Conservation (phyloP, 1,284 basidiomycete genomes). For the Mycosarcoma mackinlayi region DNA sequence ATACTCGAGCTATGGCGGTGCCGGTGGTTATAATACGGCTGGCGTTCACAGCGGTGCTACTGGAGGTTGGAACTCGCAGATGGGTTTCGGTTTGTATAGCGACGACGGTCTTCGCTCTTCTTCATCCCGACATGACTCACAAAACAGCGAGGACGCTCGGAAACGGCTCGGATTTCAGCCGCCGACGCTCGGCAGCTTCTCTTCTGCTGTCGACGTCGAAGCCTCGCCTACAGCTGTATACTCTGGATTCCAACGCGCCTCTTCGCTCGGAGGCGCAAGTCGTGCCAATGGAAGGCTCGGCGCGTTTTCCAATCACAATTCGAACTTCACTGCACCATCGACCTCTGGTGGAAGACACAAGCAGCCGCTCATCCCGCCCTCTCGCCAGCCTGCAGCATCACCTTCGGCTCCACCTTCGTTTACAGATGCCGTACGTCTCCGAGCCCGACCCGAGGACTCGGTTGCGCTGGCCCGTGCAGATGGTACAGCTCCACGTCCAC, state of each 20-base stretch:
- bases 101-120: conserved; percentile 14
- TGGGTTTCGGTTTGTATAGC: conserved; percentile 34
- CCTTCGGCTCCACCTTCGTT: conserved; percentile 29
- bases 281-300: conserved; percentile 5
- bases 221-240: conserved; percentile 18
- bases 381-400: conserved; percentile 15
- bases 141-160: conserved; percentile 12
- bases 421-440: conserved; percentile 38
- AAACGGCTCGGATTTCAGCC: conserved; percentile 9
- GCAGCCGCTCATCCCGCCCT: conserved; percentile 34
- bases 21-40: conserved; percentile 22
- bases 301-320: conserved; percentile 5
- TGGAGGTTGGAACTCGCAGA: conserved; percentile 42
- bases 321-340: not conserved
- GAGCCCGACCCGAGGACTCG: conserved; percentile 39
- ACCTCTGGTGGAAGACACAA: conserved; percentile 15
- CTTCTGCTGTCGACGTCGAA: conserved; percentile 27
- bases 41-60: conserved; percentile 44
- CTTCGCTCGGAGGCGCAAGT: conserved; percentile 20
- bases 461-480: conserved; percentile 23
- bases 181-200: conserved; percentile 36
- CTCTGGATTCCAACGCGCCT: conserved; percentile 39
- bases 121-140: not conserved
- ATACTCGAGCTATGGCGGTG: conserved; percentile 37
- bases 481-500: conserved; percentile 29